Conservation (phyloP, 306 rosid genomes). For the Trifolium dubium region DNA sequence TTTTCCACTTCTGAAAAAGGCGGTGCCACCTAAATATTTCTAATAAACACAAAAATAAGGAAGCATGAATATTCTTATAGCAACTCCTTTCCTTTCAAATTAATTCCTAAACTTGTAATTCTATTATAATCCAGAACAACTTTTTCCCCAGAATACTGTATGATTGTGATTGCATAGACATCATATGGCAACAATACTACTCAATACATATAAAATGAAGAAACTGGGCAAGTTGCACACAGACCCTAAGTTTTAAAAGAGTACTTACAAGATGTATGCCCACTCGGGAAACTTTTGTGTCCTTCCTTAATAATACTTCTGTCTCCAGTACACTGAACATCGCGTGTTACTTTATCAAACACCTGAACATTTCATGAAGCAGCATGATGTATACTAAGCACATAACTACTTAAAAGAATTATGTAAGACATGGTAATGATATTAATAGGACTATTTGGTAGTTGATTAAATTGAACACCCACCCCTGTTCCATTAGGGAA, state of each 20-base stretch:
- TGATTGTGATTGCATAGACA: conserved; percentile 20
- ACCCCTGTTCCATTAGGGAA: conserved; percentile 91
- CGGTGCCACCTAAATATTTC: not conserved
- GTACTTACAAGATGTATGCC: conserved; percentile 90
- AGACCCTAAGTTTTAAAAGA: conserved; percentile 35
- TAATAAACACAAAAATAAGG: not conserved
- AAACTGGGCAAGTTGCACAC: conserved; percentile 15
- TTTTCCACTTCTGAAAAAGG: not conserved
- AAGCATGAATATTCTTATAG: conserved; percentile 1
- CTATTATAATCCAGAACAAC: conserved; percentile 22
- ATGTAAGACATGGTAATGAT: conserved; percentile 25
- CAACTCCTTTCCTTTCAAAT: conserved; percentile 1
- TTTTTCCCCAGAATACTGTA: conserved; percentile 26
- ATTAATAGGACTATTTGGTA: conserved; percentile 19
- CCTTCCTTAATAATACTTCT: conserved; percentile 82
- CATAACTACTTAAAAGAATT: conserved; percentile 30
- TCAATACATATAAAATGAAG: conserved; percentile 12
- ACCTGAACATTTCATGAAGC: conserved; percentile 58
- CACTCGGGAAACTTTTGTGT: conserved; percentile 97
- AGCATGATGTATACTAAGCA: conserved; percentile 34
- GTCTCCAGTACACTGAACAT: conserved; percentile 73
- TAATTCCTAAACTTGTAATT: not conserved
- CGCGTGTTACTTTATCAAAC: conserved; percentile 57
- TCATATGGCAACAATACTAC: conserved; percentile 6
- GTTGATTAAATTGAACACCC: conserved; percentile 35